Evolutionary conservation across 768 basidiomycete species (phyloP).

Genomic region (Filobasidium wieringae): DNA sequence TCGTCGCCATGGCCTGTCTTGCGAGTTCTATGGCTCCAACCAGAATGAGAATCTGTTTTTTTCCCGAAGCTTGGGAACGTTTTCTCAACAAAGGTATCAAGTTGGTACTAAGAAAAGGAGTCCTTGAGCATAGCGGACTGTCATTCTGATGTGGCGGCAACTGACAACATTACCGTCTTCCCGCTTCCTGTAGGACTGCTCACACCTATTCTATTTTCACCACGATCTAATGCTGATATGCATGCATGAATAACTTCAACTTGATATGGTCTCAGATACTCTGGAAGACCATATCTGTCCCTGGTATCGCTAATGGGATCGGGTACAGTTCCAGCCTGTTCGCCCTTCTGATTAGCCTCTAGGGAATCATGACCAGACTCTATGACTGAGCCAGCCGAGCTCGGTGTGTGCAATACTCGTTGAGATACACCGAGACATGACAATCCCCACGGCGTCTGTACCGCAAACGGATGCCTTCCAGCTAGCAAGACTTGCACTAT

Average conservation of each 20-base stretch:
- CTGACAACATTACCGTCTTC: constrained; percentile 75
- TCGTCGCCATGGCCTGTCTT: constrained; percentile 67
- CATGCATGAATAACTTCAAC: constrained; percentile 67
- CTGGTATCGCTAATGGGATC: neutral
- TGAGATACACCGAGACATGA: no score
- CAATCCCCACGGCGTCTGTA: no score
- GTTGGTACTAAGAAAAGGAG: constrained; percentile 3
- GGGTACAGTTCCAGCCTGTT: no score
- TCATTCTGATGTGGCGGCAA: neutral
- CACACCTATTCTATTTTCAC: constrained; percentile 46
- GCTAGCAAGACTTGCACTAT: no score
- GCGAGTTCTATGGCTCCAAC: constrained; percentile 87
- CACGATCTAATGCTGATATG: constrained; percentile 54
- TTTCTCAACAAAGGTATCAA: constrained; percentile 5
- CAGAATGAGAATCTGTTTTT: constrained; percentile 57
- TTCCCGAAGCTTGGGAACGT: constrained; percentile 41
- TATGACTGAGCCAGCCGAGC: no score
- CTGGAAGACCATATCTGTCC: neutral
- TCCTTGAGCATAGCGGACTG: neutral
- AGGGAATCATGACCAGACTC: no score
- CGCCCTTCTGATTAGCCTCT: no score
- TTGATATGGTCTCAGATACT: constrained; percentile 61
- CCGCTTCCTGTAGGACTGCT: constrained; percentile 40
- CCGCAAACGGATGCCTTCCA: no score
- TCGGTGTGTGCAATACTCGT: no score